Evolutionary conservation across 106 monocot species (phyloP), one percentile per base, ranked within the genome.

Genomic region (Dendrobium officinale): DNA sequence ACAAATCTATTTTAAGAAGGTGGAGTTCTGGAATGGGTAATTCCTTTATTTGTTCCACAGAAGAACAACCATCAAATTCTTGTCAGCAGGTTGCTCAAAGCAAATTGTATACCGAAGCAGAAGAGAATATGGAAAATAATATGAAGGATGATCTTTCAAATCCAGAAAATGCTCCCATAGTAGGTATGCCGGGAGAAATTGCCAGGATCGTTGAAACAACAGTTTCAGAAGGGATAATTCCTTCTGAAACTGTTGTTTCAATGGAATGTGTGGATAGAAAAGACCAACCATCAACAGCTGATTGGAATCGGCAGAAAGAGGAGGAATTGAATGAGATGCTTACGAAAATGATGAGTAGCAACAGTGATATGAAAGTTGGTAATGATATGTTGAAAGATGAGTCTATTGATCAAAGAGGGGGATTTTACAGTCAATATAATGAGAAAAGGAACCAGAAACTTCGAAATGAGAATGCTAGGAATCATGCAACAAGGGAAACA

Each of bases 231-330:
- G 68, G 40, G 76, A 27, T 72, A 10, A 49, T 51, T 51, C 78
- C 33, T 79, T 47, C 84, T 44, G 88, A 83, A 58, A 20, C 75
- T 54, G 73, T 66, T 43, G 67, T 55, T 42, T 58, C 66, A 27
- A 31, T 79, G 31, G 61, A 82, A 67, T 66, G 37, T 43, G 85
- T 85, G 55, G 94, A 85, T 86, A 78, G 16, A 72, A 80, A 72
- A 79, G 88, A 87, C 42, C 82, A 77, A 86, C 56, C 81, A 48
- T 80, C 80, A 43, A 84, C 97, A 78, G 88, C 92, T 77, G 94
- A 94, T 81, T 94, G 97, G 97, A 92, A 80, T 84, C 81, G 86
- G n/a, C 90, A 92, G 79, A 97, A 92, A 55, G 97, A 97, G 81
- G 92, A 84, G 45, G 97, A 97, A 73, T 85, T 97, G 55, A 90